Evolutionary conservation across 257 asterid genomes (phyloP).

Genomic region (Rubia yunnanensis): DNA sequence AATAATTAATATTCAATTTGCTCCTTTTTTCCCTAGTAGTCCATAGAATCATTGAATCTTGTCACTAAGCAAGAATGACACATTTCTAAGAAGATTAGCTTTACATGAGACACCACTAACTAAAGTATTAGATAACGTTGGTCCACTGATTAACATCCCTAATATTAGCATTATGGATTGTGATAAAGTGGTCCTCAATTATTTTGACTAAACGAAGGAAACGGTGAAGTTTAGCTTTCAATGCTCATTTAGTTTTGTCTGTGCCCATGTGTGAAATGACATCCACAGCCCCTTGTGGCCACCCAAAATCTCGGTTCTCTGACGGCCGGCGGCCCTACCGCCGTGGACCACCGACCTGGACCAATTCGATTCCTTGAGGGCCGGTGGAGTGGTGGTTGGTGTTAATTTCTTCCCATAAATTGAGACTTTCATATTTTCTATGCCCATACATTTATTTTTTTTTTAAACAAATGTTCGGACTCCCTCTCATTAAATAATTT

Average conservation of each 20-base stretch:
- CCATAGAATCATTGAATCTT: too few relatives aligned
- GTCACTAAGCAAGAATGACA: too few relatives aligned
- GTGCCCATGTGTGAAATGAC: not conserved
- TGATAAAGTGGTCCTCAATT: not conserved
- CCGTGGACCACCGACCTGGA: not conserved
- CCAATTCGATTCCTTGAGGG: not conserved
- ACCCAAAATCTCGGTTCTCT: not conserved
- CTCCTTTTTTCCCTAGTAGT: too few relatives aligned
- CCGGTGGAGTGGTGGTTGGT: not conserved
- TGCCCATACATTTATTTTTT: too few relatives aligned
- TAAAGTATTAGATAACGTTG: too few relatives aligned
- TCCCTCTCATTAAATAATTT: too few relatives aligned
- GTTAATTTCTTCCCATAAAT: not conserved
- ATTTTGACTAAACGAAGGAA: not conserved
- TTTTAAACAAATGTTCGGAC: too few relatives aligned
- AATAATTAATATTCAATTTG: too few relatives aligned
- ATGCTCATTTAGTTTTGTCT: not conserved
- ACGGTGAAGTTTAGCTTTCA: not conserved
- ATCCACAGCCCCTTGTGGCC: not conserved
- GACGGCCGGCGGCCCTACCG: constrained; percentile 1
- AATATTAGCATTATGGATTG: not conserved
- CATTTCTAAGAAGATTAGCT: too few relatives aligned
- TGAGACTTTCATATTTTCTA: not conserved
- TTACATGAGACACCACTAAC: too few relatives aligned
- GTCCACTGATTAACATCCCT: not conserved